A percentile compares a stretch with the other conserved stretches of the same genome.
Conservation (phyloP, 805 yeast species). For the Saccharomycopsis schoenii region DNA sequence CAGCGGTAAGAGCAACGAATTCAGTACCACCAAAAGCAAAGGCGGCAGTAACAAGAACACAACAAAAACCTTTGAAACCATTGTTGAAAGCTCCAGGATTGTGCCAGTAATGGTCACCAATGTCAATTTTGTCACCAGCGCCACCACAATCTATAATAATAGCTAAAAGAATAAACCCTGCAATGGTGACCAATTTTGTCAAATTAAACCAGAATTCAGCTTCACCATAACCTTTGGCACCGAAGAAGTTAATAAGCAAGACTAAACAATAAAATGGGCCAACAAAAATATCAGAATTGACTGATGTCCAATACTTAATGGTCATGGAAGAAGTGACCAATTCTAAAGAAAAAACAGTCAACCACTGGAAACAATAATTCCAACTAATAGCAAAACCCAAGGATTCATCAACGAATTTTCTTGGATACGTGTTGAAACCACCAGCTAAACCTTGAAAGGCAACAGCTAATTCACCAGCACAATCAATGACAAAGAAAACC, state of each 20-base stretch:
- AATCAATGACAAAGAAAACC: constrained; percentile 49
- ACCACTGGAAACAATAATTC: constrained; percentile 57
- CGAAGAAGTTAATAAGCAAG: constrained; percentile 37
- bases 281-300: constrained; percentile 51
- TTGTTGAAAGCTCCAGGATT: constrained; percentile 45
- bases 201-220: constrained; percentile 57
- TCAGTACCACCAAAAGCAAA: constrained; percentile 57
- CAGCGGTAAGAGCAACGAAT: constrained; percentile 49
- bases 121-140: constrained; percentile 33
- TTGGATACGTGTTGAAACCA: constrained; percentile 53
- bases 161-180: constrained; percentile 49
- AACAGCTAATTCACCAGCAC: constrained; percentile 62
- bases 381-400: constrained; percentile 52
- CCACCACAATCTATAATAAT: constrained; percentile 36
- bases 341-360: constrained; percentile 52
- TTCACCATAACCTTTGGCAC: constrained; percentile 52
- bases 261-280: constrained; percentile 40
- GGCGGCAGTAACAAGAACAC: constrained; percentile 46
- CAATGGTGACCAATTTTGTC: constrained; percentile 52
- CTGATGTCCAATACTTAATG: constrained; percentile 46
- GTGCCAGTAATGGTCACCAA: constrained; percentile 43
- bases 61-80: constrained; percentile 46
- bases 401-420: constrained; percentile 45
- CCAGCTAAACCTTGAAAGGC: constrained; percentile 49
- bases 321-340: constrained; percentile 58